Evolutionary conservation across 2,329 filamentous ascomycete species (phyloP), one percentile per base, ranked within the genome.

Genomic region (Xylariales sp.): DNA sequence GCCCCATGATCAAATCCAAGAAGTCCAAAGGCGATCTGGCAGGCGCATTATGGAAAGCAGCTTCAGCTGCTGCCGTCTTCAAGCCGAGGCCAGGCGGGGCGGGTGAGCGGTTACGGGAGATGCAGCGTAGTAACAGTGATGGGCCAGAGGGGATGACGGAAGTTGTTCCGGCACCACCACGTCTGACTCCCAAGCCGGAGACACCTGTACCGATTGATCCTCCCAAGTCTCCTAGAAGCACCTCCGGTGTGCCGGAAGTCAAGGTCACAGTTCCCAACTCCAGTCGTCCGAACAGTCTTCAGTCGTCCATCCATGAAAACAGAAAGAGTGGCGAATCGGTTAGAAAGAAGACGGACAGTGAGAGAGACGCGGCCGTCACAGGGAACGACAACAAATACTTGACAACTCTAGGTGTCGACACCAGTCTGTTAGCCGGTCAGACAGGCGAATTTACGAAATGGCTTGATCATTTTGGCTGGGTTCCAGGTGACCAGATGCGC

Each of bases 121-220:
- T 74, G 46, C 68, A 73, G 25, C 74, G 80, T 42, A 70, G 68
- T 48, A 79, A 76, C 43, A 61, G 64, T n/a, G 78, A 84, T 18
- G 88, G 85, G 4, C 86, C 88, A 5, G 90, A 96, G 65, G 91
- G 90, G 3, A 95, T 96, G 49, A 95, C 84, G 10, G 79, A 84
- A 28, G 90, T 96, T 27, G 85, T 96, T 16, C 87, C 87, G 18
- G 86, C 89, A 3, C 89, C 90, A 2, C 76, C 69, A 11, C 68
- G 72, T 21, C 68, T 73, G 1, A 51, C 57, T 7, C 64, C 67
- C 3, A 53, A 53, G 2, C 62, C 68, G 8, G 65, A 68, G 42
- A 48, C 53, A 9, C 54, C 57, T 5, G 61, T 58, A 53, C 46
- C 57, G 19, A 40, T 43, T 1, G 64, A 64, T 7, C 54, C 57